Evolutionary conservation across 169 alveolate species (phyloP), one percentile per base, ranked within the genome.

Genomic region (Babesia ovata): DNA sequence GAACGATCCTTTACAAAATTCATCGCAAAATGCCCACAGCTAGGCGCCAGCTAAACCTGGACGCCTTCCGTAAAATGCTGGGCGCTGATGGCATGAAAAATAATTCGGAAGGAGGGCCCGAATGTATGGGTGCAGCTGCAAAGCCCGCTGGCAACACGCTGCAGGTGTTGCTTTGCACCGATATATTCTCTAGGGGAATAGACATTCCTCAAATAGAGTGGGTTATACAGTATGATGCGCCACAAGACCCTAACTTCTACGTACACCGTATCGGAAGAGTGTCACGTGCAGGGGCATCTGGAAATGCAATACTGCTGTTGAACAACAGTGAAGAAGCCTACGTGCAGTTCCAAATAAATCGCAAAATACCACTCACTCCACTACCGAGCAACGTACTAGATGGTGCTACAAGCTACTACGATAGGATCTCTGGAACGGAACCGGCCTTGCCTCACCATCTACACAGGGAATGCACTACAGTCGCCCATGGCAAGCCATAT

Each of bases 221-320:
- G 95, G 95, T 96, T 58, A 76, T 96, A n/a, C 96, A 96, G 83
- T 93, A 91, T 74, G 99, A 96, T 63, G 98, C 99, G 39, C 98
- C 99, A 16, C 94, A 94, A 70, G 90, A 83, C 44, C 90, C 90
- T n/a, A 83, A 75, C 57, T 74, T 83, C 65, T 98, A 96, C 78
- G 94, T 98, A 14, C 99, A 98, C 75, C 91, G 99, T 83, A 98
- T 97, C 6, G 99, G 99, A 36, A 91, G 99, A 83, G 98, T 99
- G 4, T 99, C 99, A 13, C 92, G 99, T 44, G 99, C 99, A 3
- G 99, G 99, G 9, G 92, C 93, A 53, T 84, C 98, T 29, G 99
- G 99, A 12, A 91, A 94, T 63, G 96, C 99, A 9, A 88, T 97
- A 8, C 91, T 83, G 21, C 63, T 83, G 36, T 49, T 83, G 53